These are phyloP conservation scores for Nicotiana sylvestris DNA, from an alignment of 257 asterid genomes.

Conservation along the genomic window DNA sequence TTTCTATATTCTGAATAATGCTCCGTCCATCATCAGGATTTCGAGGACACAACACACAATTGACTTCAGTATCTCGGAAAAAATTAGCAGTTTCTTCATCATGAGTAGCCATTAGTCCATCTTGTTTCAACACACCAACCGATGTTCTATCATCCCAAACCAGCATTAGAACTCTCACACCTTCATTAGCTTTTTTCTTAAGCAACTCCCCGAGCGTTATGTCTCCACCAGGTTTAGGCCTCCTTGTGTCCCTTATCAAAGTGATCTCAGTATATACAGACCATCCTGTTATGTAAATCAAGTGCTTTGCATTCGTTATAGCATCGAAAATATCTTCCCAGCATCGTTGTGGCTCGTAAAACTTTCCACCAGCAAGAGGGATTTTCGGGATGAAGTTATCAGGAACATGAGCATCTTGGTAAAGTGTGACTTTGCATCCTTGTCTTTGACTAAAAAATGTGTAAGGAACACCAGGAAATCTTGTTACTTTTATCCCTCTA, in stretches of 20 bases:
- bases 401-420: conserved; percentile 19
- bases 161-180: conserved; percentile 20
- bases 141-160: conserved; percentile 17
- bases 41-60: conserved; percentile 20
- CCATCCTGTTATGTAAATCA: conserved; percentile 16
- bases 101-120: conserved; percentile 21
- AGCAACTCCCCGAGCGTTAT: conserved; percentile 14
- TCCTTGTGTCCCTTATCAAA: conserved; percentile 14
- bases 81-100: conserved; percentile 11
- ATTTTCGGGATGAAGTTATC: conserved; percentile 13
- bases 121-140: conserved; percentile 1
- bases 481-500: conserved; percentile 20
- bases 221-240: conserved; percentile 22
- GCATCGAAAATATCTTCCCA: conserved; percentile 12
- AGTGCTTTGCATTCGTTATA: conserved; percentile 8
- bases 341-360: conserved; percentile 17
- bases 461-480: conserved; percentile 30
- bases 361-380: conserved; percentile 13
- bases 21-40: conserved; percentile 20
- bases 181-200: conserved; percentile 15
- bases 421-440: conserved; percentile 9
- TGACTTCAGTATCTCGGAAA: conserved; percentile 8
- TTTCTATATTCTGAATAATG: conserved; percentile 4
- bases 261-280: conserved; percentile 18
- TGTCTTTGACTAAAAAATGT: conserved; percentile 14